Evolutionary conservation across 164 flowering plant species (phyloP), one percentile per base, ranked within the genome.

Genomic region (Vitis amurensis): DNA sequence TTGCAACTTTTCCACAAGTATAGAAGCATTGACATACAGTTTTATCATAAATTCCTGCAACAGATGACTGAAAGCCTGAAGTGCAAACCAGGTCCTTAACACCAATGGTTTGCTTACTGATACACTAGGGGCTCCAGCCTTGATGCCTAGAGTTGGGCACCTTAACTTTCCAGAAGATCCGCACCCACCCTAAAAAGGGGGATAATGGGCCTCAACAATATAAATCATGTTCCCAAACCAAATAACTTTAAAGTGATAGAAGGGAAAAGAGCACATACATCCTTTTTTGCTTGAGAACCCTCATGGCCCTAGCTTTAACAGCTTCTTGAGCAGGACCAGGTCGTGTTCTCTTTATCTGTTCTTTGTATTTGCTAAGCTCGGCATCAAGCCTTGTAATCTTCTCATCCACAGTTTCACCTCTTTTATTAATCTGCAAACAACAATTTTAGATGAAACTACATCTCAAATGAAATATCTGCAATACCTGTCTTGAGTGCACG

Each of bases 321-420:
- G 99, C 97, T 81, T 94, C 99, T 73, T 94, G 99, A 69, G 99
- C 97, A 69, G 97, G 98, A 76, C 99, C 99, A 50, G 99, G 99
- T 50, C 99, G 81, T 31, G 93, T 92, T 69, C 81, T 92, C 68
- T 90, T 94, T 11, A 94, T 84, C 81, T 94, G 98, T 71, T 92
- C 99, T 76, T 82, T 89, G 55, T 88, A 94, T 80, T 83, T 87
- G 52, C 80, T 82, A 16, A 95, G 90, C 72, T 95, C 99, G 29
- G 77, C 82, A 82, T 95, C 99, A 55, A 95, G 93, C 83, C 71
- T 92, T 64, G 83, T 90, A 17, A 95, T 90, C 84, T 95, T 95
- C 65, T 95, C 98, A 53, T 93, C 99, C 62, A 95, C 97, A 47
- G 77, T 71, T 4, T 95, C 99, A 55, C 99, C 99, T 82, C 99